Base-by-base conservation (phyloP, 1,284 basidiomycete genomes). In the Fomitiporia mediterranea region DNA sequence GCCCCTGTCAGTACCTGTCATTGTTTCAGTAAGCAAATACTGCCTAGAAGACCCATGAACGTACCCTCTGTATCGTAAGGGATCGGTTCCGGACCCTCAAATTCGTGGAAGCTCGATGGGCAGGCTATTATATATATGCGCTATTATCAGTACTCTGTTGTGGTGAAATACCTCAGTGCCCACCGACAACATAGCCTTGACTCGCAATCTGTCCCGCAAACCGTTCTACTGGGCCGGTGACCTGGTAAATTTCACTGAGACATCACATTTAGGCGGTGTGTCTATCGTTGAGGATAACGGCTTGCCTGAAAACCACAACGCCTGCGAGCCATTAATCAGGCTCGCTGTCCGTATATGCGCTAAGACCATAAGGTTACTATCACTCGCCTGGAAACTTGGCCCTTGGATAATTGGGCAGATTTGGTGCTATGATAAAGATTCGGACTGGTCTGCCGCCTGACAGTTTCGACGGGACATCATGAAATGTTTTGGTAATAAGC, bases 191-290 rank as follows among this genome's bases (percentile, higher is more conserved):
- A 64, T 81, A 91, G 57, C 89, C 93, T 56, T 95, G 91, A 57
- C 89, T 90, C 1, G 94, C 94, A 63, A 97, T 95, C 72, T 94
- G 89, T 21, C 90, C 84, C 0, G 92, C 94, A 68, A 95, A 95
- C 42, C 92, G 80, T 66, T 92, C 88, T 11, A 93, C 90, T 37
- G 90, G 89, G 0, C 89, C 89, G 25, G 91, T 91, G 1, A 91
- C 89, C 70, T 91, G 89, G 67, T 91, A 91, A 56, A 91, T 91
- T 68, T 91, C 89, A 66, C 89, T 90, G 62, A 21, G 54, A 27
- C 11, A 35, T 44, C 21, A 17, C 48, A 34, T 34, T 21, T 30
- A 47, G 37, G 38, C 62, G 21, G 30, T 13, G 50, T 42, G 15
- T 32, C 50, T 37, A 5, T 19, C 19, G 35, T 15, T 34, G 28